These are phyloP conservation scores for Cladophialophora psammophila DNA, from an alignment of 2,329 filamentous ascomycete genomes.

Conservation along the genomic window DNA sequence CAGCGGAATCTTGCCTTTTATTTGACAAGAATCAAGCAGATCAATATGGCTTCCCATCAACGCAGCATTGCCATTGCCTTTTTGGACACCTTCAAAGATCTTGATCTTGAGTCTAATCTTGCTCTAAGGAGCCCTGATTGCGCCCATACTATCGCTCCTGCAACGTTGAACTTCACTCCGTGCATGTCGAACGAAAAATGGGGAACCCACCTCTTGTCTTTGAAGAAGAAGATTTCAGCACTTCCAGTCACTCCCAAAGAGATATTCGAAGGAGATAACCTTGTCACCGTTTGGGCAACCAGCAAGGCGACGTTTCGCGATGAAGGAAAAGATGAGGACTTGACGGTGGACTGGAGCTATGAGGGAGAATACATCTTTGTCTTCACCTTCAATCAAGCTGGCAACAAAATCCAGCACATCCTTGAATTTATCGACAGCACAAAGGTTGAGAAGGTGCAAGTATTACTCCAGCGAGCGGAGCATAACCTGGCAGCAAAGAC, in stretches of 20 bases:
- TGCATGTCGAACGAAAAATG: constrained; percentile 27
- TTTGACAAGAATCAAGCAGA: neutral
- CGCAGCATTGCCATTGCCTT: constrained; percentile 27
- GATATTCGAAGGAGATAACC: constrained; percentile 33
- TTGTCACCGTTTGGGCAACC: constrained; percentile 44
- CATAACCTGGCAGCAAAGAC: neutral
- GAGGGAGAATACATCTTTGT: constrained; percentile 47
- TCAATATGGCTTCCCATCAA: constrained; percentile 11
- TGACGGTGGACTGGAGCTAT: constrained; percentile 42
- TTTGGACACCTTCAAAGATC: constrained; percentile 24
- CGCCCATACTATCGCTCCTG: constrained; percentile 20
- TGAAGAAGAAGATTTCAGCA: constrained; percentile 23
- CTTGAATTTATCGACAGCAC: constrained; percentile 48
- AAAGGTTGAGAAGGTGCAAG: constrained; percentile 14
- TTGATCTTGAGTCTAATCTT: constrained; percentile 25
- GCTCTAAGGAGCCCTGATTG: constrained; percentile 20
- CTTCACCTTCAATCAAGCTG: constrained; percentile 43
- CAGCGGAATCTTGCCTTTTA: neutral
- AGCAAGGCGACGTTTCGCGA: constrained; percentile 41
- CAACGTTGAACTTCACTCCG: constrained; percentile 16
- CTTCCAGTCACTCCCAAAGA: constrained; percentile 35
- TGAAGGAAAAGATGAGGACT: constrained; percentile 40
- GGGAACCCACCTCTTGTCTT: constrained; percentile 21
- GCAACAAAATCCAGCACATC: constrained; percentile 42
- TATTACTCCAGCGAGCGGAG: neutral